Evolutionary conservation across 805 yeast genomes (phyloP), one percentile per base, ranked within the genome.

Genomic region (Wickerhamiella siamensis): DNA sequence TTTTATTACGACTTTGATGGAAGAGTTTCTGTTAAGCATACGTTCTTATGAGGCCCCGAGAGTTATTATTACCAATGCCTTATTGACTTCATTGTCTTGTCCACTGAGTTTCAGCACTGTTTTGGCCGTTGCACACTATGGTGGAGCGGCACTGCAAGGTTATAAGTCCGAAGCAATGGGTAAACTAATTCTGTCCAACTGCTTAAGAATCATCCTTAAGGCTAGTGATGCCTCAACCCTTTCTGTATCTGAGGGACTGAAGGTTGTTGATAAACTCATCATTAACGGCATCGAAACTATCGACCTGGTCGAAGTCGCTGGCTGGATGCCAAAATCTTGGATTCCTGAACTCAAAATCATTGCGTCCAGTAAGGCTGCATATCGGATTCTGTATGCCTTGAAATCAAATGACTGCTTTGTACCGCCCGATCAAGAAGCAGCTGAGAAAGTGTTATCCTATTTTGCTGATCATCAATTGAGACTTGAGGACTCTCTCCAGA

Each of bases 31-130:
- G 20, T 66, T 66, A 6, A 54, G 66, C 17, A 67, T 69, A 35
- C 67, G 70, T 6, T 60, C 75, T 0, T 83, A 74, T 60, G 93
- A 77, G 47, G 83, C 86, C 3, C 52, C 49, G 19, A 38, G 45
- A 15, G 51, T 40, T 1, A 33, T 47, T 2, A 37, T 51, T 14
- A n/a, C 44, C 14, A 40, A 44, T 4, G 44, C 46, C 1, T 31
- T 51, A 1, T 36, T 45, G 1, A 29, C 20, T 21, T 37, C 14
- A 16, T 46, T 21, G 1, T 31, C 40, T 29, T 26, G 43, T 27
- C 12, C 8, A 12, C 39, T 39, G 9, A 36, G 40, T 18, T 5
- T 43, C 32, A 19, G 8, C 36, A 42, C 37, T 33, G 47, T 49
- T 47, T 45, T 47, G 2, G 31, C 29, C 1, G 49, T 55, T 2